These are phyloP conservation scores for Gelatoporia subvermispora DNA, from an alignment of 768 basidiomycete genomes.

Conservation along the genomic window DNA sequence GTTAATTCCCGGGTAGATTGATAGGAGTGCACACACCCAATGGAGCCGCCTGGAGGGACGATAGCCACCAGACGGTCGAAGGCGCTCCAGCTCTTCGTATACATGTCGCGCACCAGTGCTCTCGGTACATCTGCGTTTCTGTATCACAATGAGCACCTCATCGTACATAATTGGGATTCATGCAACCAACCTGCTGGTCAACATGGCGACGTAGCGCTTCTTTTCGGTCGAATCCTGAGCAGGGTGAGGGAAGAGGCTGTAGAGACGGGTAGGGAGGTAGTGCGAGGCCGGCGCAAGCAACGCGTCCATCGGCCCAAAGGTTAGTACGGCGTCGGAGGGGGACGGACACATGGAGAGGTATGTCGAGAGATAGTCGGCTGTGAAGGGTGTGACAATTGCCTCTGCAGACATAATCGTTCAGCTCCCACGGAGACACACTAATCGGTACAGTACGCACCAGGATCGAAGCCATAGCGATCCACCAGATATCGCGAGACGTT, in stretches of 20 bases:
- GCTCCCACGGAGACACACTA: background rate
- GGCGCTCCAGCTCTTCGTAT: conserved; percentile 90
- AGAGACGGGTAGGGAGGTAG: conserved; percentile 70
- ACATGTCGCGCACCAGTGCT: conserved; percentile 83
- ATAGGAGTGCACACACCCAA: conserved; percentile 51
- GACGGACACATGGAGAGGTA: conserved; percentile 77
- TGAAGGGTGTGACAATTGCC: conserved; percentile 70
- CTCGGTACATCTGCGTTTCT: conserved; percentile 85
- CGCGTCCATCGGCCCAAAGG: conserved; percentile 78
- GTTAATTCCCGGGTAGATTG: conserved; percentile 3
- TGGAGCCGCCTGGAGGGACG: conserved; percentile 86
- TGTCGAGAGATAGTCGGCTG: conserved; percentile 67
- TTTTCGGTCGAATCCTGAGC: conserved; percentile 74
- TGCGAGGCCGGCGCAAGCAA: conserved; percentile 72
- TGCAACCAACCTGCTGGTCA: conserved; percentile 59
- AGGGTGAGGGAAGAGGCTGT: conserved; percentile 74
- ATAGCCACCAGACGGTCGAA: conserved; percentile 86
- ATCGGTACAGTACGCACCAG: conserved; percentile 38
- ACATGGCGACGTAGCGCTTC: conserved; percentile 65
- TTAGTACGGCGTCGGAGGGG: conserved; percentile 67
- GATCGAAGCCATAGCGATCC: conserved; percentile 77
- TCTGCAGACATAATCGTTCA: conserved; percentile 35
- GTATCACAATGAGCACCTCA: background rate
- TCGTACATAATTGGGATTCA: background rate
- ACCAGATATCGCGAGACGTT: conserved; percentile 70